Evolutionary conservation across 495 filamentous ascomycete genomes (phyloP), one percentile per base, ranked within the genome.

Genomic region (Lepraria neglecta): DNA sequence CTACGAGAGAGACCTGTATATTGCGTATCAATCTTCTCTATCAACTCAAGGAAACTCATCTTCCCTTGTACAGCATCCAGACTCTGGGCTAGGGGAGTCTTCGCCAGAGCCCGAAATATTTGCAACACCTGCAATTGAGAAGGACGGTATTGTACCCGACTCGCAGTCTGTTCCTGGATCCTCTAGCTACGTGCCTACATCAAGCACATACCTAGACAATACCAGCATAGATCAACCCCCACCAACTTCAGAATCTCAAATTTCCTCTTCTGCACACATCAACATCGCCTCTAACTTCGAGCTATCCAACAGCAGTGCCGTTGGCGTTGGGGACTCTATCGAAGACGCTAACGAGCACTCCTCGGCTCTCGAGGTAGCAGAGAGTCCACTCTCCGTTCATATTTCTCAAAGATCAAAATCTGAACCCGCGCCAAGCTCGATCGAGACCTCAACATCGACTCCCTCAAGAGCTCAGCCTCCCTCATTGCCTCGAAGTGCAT

Each of bases 131-230:
- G 31, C 44, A 58, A 28, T 45, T 30, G 31, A 21, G 17, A 27
- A 59, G 42, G 15, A 46, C 56, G 7, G 48, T n/a, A 51, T 65
- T 28, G 31, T 69, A 33, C 67, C 67, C 31, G 67, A 69, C 57
- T 67, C 67, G 19, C 67, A 69, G 54, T 53, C 67, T n/a, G 38
- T 56, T 45, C 45, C 62, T n/a, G 55, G 52, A 31, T 67, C 65
- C 24, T 69, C 62, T 11, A 65, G 48, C 56, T 63, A 63, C 51
- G 9, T 21, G 21, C 56, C 56, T 33, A 40, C 56, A 19, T 35
- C 56, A 47, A 57, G 44, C 63, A 38, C 63, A 47, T 50, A 45
- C 15, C 19, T 5, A 19, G 54, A 40, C 0, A 17, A 14, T n/a
- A 58, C 27, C n/a, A 14, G 43, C 27, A 19, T 27, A 33, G 19